Conservation (phyloP, 768 basidiomycete genomes). For the Tulasnella sp. region DNA sequence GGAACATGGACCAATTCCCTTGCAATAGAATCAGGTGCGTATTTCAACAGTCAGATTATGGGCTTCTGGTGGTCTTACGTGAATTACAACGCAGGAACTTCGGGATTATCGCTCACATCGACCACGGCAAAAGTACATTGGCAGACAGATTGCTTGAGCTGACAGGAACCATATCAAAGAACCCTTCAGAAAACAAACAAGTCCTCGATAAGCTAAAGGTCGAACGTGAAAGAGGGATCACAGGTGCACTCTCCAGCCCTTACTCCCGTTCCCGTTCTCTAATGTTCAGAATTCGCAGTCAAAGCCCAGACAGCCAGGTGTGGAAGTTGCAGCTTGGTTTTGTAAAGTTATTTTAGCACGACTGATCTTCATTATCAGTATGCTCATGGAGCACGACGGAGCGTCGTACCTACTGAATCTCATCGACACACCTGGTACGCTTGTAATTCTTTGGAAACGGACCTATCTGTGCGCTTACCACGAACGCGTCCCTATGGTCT, state of each 20-base stretch:
- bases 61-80: neutral
- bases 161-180: conserved; percentile 72
- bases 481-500: no score
- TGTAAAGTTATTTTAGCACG: neutral
- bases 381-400: conserved; percentile 54
- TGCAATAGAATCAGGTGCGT: conserved; percentile 55
- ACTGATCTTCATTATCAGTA: conserved; percentile 34
- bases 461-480: neutral
- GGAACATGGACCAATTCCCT: conserved; percentile 46
- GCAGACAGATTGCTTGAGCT: conserved; percentile 67
- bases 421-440: conserved; percentile 81
- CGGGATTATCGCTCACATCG: conserved; percentile 94
- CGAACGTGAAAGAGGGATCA: conserved; percentile 92
- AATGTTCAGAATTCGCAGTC: conserved; percentile 35
- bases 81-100: conserved; percentile 45
- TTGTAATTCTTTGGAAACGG: neutral
- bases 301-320: conserved; percentile 93
- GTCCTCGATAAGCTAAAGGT: conserved; percentile 92
- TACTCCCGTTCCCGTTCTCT: neutral
- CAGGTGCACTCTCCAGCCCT: conserved; percentile 39
- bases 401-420: conserved; percentile 70
- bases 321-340: neutral
- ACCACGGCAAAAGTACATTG: conserved; percentile 92
- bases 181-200: conserved; percentile 58
- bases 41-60: conserved; percentile 13